Conservation (phyloP, 306 rosid genomes). For the Malus fusca region DNA sequence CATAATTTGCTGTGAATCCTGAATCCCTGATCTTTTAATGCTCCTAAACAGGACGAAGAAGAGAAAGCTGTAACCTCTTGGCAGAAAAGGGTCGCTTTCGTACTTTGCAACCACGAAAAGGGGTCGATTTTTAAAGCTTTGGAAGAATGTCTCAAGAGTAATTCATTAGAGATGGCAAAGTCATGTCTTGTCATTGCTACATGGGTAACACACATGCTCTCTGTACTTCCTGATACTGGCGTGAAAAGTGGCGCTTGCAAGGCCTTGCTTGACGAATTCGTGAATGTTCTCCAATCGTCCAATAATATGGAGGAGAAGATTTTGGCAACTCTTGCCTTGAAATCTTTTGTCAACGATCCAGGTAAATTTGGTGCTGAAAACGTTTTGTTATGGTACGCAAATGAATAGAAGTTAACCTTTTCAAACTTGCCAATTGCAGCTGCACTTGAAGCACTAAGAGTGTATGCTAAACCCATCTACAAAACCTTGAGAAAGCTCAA, state of each 20-base stretch:
- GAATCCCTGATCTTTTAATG: neutral
- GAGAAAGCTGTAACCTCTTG: constrained; percentile 60
- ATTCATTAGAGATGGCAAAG: constrained; percentile 56
- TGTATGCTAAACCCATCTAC: constrained; percentile 65
- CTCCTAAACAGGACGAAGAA: constrained; percentile 60
- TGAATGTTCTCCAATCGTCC: constrained; percentile 66
- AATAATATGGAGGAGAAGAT: constrained; percentile 73
- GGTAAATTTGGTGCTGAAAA: constrained; percentile 26
- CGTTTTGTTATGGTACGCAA: neutral
- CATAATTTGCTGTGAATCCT: constrained; percentile 8
- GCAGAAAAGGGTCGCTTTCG: constrained; percentile 74
- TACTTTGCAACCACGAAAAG: constrained; percentile 76
- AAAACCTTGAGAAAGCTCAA: constrained; percentile 66
- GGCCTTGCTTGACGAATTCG: constrained; percentile 63
- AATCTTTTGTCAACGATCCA: constrained; percentile 54
- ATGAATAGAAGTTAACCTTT: constrained; percentile 2
- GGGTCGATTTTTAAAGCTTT: constrained; percentile 80
- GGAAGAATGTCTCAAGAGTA: constrained; percentile 74
- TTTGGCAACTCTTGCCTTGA: constrained; percentile 69
- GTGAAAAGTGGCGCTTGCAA: constrained; percentile 52
- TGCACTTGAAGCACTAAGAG: constrained; percentile 66
- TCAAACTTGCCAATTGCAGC: constrained; percentile 30
- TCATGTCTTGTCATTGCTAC: constrained; percentile 77
- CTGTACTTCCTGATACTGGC: constrained; percentile 79
- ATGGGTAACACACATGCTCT: constrained; percentile 86